Evolutionary conservation across 805 yeast species (phyloP).

Genomic region (Ogataea naganishii): DNA sequence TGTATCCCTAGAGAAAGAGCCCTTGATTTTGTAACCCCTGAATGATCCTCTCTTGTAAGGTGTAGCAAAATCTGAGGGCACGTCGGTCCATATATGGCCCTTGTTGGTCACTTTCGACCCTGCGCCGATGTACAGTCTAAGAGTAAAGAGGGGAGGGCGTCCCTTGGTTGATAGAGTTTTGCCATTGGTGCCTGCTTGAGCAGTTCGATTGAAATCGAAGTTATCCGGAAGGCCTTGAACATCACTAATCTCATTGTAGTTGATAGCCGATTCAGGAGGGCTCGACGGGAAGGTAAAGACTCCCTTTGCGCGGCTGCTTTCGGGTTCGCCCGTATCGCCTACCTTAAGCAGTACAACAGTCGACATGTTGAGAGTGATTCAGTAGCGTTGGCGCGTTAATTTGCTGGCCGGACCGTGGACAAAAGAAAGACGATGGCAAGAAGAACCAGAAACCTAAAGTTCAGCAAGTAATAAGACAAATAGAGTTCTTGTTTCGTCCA

Average conservation of each 20-base stretch:
- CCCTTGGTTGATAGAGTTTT: no score
- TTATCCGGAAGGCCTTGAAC: no score
- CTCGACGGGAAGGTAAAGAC: constrained; percentile 43
- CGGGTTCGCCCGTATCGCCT: constrained; percentile 40
- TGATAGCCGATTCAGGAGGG: constrained; percentile 24
- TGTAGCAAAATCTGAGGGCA: constrained; percentile 37
- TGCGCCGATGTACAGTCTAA: constrained; percentile 63
- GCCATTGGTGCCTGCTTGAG: no score
- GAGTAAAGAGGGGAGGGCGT: constrained; percentile 31
- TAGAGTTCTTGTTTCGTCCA: no score
- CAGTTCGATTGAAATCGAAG: no score
- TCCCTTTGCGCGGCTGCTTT: constrained; percentile 30
- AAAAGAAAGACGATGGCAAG: not conserved
- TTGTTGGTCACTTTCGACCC: constrained; percentile 65
- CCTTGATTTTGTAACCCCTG: constrained; percentile 38
- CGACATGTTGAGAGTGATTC: constrained; percentile 13
- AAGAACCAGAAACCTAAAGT: not conserved
- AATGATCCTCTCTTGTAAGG: constrained; percentile 51
- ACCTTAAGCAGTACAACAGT: constrained; percentile 37
- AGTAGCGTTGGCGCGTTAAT: not conserved
- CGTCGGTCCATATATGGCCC: constrained; percentile 68
- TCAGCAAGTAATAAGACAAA: not conserved
- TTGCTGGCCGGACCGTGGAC: not conserved
- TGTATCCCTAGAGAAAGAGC: constrained; percentile 59
- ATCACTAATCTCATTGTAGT: constrained; percentile 27